Evolutionary conservation across 768 basidiomycete genomes (phyloP).

Genomic region (Atractiella rhizophila): DNA sequence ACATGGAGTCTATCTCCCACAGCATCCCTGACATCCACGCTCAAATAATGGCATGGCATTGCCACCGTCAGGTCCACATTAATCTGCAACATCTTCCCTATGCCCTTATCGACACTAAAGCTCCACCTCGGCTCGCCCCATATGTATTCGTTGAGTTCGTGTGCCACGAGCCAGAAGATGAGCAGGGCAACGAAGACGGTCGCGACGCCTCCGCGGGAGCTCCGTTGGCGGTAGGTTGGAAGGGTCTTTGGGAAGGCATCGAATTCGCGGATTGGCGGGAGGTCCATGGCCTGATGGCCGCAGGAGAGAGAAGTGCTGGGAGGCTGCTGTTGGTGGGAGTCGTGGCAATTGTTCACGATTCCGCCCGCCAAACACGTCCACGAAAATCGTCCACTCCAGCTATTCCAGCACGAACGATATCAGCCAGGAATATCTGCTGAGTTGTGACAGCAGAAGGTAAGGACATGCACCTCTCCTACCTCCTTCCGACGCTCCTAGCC

Average conservation of each 20-base stretch:
- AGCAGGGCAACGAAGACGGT: slow-evolving; percentile 42
- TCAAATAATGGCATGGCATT: slow-evolving; percentile 73
- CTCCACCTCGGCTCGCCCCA: slow-evolving; percentile 82
- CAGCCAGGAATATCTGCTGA: too few relatives aligned
- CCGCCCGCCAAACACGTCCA: too few relatives aligned
- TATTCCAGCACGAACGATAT: too few relatives aligned
- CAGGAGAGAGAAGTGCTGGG: too few relatives aligned
- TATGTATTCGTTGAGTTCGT: slow-evolving; percentile 69
- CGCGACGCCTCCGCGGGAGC: slow-evolving; percentile 54
- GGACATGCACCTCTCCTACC: too few relatives aligned
- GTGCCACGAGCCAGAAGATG: slow-evolving; percentile 49
- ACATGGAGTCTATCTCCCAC: slow-evolving; percentile 79
- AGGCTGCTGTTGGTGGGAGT: too few relatives aligned
- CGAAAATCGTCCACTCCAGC: too few relatives aligned
- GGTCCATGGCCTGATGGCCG: neutral
- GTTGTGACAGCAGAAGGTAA: too few relatives aligned
- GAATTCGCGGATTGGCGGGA: slow-evolving; percentile 32
- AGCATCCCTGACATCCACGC: slow-evolving; percentile 70
- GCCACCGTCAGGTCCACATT: slow-evolving; percentile 82
- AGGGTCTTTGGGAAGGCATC: slow-evolving; percentile 74
- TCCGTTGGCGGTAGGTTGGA: slow-evolving; percentile 51
- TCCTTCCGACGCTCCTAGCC: too few relatives aligned
- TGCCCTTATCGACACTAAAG: slow-evolving; percentile 55
- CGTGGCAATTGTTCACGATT: too few relatives aligned
- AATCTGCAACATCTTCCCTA: slow-evolving; percentile 41